Evolutionary conservation across 2,329 filamentous ascomycete genomes (phyloP), one percentile per base, ranked within the genome.

Genomic region (Didymellaceae sp.): DNA sequence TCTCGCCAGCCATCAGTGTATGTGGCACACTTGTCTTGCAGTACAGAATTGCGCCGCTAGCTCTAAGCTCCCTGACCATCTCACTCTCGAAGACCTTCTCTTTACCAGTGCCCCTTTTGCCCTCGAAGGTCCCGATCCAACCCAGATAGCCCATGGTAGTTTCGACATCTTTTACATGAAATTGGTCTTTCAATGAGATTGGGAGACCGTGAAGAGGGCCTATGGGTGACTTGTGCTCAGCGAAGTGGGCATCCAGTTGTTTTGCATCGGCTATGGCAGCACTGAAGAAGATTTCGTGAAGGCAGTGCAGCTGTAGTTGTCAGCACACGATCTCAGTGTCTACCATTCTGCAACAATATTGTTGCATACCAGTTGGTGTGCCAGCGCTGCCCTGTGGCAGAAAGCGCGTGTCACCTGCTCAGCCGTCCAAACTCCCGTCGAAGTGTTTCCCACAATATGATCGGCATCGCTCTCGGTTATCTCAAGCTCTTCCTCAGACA

Each of bases 71-170:
- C 18, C 68, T 72, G 2, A 85, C 82, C 62, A 86, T 78, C 55
- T 86, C 79, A 38, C 81, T 85, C 61, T 88, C 84, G 38, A 78
- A 81, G 1, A 75, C 73, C 60, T 70, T 77, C 64, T 78, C 82
- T 68, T 75, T 82, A 18, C 73, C 81, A 45, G 73, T 81, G 1
- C 73, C 76, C 21, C 76, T 78, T 40, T 77, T 74, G 22, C 84
- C 84, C 68, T 86, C 74, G 58, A 85, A 86, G 0, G 82, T 86
- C 5, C 78, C 80, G 9, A 87, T 82, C 84, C 84, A 86, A 11
- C 84, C 83, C 8, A 86, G 75, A 55, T 86, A 87, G 6, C 84
- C 85, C 83, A 87, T 78, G 2, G 64, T 67, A 1, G 76, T 79
- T 26, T 78, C 77, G 2, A 78, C 74, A 30, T 65, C 74, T 33